A percentile compares a stretch with the other conserved stretches of the same genome.
These are phyloP conservation scores for Boletus subparvulus DNA, from an alignment of 768 basidiomycete genomes.

Conservation along the genomic window DNA sequence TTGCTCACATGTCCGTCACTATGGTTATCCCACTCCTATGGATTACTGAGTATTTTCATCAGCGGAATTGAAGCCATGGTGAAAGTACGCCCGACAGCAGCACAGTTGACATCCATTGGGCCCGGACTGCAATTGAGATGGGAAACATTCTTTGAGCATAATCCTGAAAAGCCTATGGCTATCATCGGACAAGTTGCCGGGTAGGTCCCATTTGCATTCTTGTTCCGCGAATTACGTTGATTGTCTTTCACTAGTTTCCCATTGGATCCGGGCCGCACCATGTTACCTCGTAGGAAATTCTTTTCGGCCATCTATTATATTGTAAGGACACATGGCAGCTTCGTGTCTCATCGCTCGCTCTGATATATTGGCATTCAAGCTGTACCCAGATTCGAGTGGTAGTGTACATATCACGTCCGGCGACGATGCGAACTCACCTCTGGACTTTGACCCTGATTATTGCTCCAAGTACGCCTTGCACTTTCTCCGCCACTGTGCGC, in stretches of 20 bases:
- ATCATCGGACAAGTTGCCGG: slow-evolving; percentile 41
- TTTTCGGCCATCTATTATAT: slow-evolving; percentile 17
- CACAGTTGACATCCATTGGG: slow-evolving; percentile 43
- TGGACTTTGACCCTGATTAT: slow-evolving; percentile 47
- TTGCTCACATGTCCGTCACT: slow-evolving; percentile 52
- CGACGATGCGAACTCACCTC: slow-evolving; percentile 39
- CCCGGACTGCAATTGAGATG: slow-evolving; percentile 49
- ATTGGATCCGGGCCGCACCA: slow-evolving; percentile 11
- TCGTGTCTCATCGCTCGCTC: background rate
- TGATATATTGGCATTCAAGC: slow-evolving; percentile 13
- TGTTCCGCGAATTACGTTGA: background rate
- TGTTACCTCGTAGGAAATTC: slow-evolving; percentile 27
- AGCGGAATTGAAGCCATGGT: slow-evolving; percentile 55
- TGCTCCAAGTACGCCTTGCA: slow-evolving; percentile 39
- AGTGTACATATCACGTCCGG: slow-evolving; percentile 48
- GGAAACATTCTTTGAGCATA: slow-evolving; percentile 48
- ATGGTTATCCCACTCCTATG: background rate
- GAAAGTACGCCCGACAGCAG: slow-evolving; percentile 51
- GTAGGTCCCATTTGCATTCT: slow-evolving; percentile 32
- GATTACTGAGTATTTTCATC: background rate
- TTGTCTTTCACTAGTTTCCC: slow-evolving; percentile 22
- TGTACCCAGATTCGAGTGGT: slow-evolving; percentile 49
- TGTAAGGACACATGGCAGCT: background rate
- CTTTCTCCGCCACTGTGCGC: background rate
- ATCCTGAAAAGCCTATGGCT: slow-evolving; percentile 57